Percentiles rank a stretch among this genome's conserved stretches.
phyloP scores from a whole-genome alignment of 768 basidiomycete genomes.

The Candolleomyces efflorescens region DNA sequence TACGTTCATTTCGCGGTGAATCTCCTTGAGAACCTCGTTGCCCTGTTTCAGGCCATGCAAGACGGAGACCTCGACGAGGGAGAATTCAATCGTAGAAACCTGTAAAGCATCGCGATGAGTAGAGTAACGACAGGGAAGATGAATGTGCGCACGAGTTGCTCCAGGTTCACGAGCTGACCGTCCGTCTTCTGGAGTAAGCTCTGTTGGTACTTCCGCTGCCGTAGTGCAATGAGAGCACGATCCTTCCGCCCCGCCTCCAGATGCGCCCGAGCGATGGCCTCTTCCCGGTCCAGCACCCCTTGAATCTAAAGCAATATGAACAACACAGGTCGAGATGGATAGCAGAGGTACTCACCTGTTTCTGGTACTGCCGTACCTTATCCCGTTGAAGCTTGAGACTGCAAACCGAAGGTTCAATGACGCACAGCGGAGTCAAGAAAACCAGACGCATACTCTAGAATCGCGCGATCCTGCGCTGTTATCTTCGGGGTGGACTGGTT shows the following conservation, averaged over 20 bases:
- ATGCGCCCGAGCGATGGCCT: slow-evolving; percentile 83
- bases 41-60: slow-evolving; percentile 92
- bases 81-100: slow-evolving; percentile 97
- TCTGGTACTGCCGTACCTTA: slow-evolving; percentile 94
- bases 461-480: slow-evolving; percentile 89
- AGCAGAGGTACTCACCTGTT: slow-evolving; percentile 52
- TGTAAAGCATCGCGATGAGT: slow-evolving; percentile 26
- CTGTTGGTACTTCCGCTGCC: slow-evolving; percentile 93
- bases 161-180: slow-evolving; percentile 80
- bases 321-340: background rate
- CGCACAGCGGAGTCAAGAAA: slow-evolving; percentile 9
- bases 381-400: slow-evolving; percentile 96
- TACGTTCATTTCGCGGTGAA: slow-evolving; percentile 90
- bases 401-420: slow-evolving; percentile 13
- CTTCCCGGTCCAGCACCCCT: slow-evolving; percentile 79
- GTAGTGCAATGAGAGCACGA: slow-evolving; percentile 80
- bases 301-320: slow-evolving; percentile 63
- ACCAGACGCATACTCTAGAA: slow-evolving; percentile 75
- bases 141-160: slow-evolving; percentile 64
- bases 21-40: slow-evolving; percentile 87
- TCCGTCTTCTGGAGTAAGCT: slow-evolving; percentile 85
- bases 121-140: background rate
- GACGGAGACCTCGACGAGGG: slow-evolving; percentile 88
- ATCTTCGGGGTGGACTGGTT: slow-evolving; percentile 81
- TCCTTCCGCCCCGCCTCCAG: slow-evolving; percentile 81